Percentiles rank a stretch among this genome's conserved stretches.
Conservation (phyloP, 495 filamentous ascomycete species). For the Oleoguttula mirabilis region DNA sequence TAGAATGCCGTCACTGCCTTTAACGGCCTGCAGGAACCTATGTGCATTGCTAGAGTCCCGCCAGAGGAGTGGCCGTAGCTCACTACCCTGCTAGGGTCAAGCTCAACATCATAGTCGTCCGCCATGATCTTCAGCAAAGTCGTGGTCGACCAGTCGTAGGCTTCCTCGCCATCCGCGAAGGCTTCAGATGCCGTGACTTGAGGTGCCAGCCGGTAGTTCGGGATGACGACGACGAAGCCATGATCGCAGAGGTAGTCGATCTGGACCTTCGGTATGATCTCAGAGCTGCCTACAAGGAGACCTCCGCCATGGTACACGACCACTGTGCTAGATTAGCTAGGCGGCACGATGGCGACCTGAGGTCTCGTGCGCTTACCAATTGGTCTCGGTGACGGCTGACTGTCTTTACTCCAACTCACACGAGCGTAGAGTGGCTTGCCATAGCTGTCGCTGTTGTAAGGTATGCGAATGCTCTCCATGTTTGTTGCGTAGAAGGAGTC, state of each 20-base stretch:
- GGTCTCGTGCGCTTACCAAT: too few relatives aligned
- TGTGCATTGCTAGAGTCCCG: constrained; percentile 8
- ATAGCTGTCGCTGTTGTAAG: constrained; percentile 9
- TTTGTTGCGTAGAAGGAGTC: too few relatives aligned
- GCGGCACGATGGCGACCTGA: too few relatives aligned
- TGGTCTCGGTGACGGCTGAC: background rate
- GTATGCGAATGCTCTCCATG: constrained; percentile 8
- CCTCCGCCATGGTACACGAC: constrained; percentile 11
- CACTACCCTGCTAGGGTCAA: background rate
- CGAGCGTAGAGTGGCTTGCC: constrained; percentile 8
- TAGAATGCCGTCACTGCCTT: constrained; percentile 14
- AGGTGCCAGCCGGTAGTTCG: constrained; percentile 13
- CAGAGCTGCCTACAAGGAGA: constrained; percentile 11
- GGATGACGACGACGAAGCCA: constrained; percentile 7
- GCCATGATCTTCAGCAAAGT: background rate
- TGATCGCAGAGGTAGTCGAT: constrained; percentile 5
- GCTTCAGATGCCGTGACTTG: constrained; percentile 13
- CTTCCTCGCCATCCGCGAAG: constrained; percentile 8
- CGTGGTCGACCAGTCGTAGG: constrained; percentile 10
- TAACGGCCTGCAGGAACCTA: background rate
- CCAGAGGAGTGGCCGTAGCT: constrained; percentile 7
- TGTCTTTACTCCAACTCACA: constrained; percentile 3
- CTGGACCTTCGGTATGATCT: constrained; percentile 9
- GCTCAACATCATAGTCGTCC: background rate
- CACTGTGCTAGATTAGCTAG: too few relatives aligned